Evolutionary conservation across 1,284 basidiomycete genomes (phyloP).

Genomic region (Pholiota adiposa): DNA sequence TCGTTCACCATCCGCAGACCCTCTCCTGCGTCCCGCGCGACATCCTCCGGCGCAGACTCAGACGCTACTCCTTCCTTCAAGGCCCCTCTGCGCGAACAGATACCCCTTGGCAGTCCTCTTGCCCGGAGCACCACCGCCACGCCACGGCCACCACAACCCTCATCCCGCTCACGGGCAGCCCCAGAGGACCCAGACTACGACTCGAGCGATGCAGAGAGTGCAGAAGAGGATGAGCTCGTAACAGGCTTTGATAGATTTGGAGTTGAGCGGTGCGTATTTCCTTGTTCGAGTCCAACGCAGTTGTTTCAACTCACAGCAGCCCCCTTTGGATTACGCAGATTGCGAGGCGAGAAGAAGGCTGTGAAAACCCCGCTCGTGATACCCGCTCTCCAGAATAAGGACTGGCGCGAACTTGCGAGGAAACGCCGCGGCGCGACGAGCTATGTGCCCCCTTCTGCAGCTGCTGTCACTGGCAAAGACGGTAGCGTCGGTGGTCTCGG

Average conservation of each 20-base stretch:
- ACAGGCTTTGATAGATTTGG: constrained; percentile 73
- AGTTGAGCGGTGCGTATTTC: constrained; percentile 73
- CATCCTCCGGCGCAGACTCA: constrained; percentile 63
- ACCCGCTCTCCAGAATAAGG: constrained; percentile 79
- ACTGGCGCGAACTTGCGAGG: constrained; percentile 83
- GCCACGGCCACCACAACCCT: constrained; percentile 33
- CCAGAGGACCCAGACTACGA: constrained; percentile 40
- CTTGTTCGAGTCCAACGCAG: constrained; percentile 29
- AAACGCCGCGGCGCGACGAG: constrained; percentile 50
- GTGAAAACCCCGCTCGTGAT: constrained; percentile 77
- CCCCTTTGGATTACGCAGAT: constrained; percentile 37
- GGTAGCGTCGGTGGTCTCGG: constrained; percentile 83
- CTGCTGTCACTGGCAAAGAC: constrained; percentile 67
- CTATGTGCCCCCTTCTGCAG: constrained; percentile 71
- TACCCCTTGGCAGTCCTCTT: constrained; percentile 58
- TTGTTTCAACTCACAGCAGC: constrained; percentile 70
- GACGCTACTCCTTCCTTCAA: constrained; percentile 55
- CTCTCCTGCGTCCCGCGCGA: constrained; percentile 59
- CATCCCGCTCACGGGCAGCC: constrained; percentile 26
- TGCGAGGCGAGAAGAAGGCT: constrained; percentile 45
- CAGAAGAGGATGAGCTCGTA: constrained; percentile 67
- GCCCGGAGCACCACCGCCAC: constrained; percentile 50
- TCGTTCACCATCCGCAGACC: constrained; percentile 80
- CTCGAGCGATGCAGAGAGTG: constrained; percentile 58
- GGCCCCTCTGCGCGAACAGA: constrained; percentile 41